Base-by-base conservation (phyloP, 768 basidiomycete species). In the Agrocybe praecox region DNA sequence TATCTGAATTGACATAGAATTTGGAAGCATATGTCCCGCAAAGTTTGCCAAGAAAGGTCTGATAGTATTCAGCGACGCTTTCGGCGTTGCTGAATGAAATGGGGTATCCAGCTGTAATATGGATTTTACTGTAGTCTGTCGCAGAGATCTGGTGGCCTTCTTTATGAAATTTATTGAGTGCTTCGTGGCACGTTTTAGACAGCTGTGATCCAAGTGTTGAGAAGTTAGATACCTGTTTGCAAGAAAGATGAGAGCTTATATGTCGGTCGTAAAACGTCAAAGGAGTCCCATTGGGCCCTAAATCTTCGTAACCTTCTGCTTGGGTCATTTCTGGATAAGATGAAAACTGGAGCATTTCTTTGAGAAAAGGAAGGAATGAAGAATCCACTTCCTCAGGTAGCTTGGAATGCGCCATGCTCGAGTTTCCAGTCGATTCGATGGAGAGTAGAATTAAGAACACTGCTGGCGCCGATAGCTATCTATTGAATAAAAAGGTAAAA, bases 241-340 rank as follows among this genome's bases (percentile, higher is more conserved):
- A 36, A 15, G 36, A 26, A 24, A 55, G 47, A 34, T 42, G 24
- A 6, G 53, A 26, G 11, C 19, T 24, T 15, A 55, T 26, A 14
- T 55, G 53, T 8, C 47, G 45, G 45, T 55, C 53, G 26, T 55
- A 55, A 23, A 55, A 55, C 12, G 42, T 24, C 15, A 48, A 7
- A 19, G 53, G 32, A 21, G 40, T 21, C 33, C 17, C 36, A 8
- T 18, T 7, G 33, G 33, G 33, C 33, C 15, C 33, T 15, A 34
- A 15, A 15, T 34, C 33, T 7, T 7, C 33, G 15, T 8, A 34
- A 8, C 15, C 15, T 34, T 34, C 33, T 7, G 33, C 15, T 34
- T 34, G 33, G 7, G 33, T 34, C 8, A 15, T 34, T 7, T 34
- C 33, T 8, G 33, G 33, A 34, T 34, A 15, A 15, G 15, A 34